A percentile compares a stretch with the other conserved stretches of the same genome.
Conservation (phyloP, 192 early-diverging fungal species). For the Coemansia sp. region DNA sequence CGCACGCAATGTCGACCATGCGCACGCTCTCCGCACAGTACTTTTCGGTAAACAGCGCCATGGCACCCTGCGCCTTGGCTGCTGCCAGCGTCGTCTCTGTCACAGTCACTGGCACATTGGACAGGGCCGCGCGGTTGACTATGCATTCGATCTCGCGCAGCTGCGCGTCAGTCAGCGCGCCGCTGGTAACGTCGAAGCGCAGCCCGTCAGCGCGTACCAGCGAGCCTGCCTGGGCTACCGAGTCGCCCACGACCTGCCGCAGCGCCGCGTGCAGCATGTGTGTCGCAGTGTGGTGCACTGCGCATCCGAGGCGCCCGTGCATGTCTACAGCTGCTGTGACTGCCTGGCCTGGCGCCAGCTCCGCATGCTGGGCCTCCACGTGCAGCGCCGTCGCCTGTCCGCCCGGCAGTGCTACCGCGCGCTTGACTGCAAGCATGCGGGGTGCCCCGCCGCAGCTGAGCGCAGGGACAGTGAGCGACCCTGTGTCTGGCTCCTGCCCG, state of each 20-base stretch:
- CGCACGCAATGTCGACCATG: slow-evolving; percentile 80
- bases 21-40: slow-evolving; percentile 91
- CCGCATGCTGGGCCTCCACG: slow-evolving; percentile 73
- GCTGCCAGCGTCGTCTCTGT: slow-evolving; percentile 76
- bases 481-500: slow-evolving; percentile 92
- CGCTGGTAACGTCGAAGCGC: slow-evolving; percentile 91
- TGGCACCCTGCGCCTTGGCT: slow-evolving; percentile 82
- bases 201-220: slow-evolving; percentile 87
- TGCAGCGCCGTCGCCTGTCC: slow-evolving; percentile 85
- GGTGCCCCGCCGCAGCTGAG: slow-evolving; percentile 38
- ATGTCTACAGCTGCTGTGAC: slow-evolving; percentile 79
- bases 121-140: slow-evolving; percentile 74
- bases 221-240: slow-evolving; percentile 91
- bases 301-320: slow-evolving; percentile 76
- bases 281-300: slow-evolving; percentile 96
- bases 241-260: slow-evolving; percentile 68
- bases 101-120: slow-evolving; percentile 67
- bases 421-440: slow-evolving; percentile 78
- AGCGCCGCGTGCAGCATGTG: slow-evolving; percentile 95
- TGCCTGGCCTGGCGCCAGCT: slow-evolving; percentile 57
- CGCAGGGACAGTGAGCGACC: slow-evolving; percentile 62
- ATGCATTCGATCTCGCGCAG: slow-evolving; percentile 68
- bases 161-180: slow-evolving; percentile 61
- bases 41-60: slow-evolving; percentile 94
- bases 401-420: slow-evolving; percentile 42